Evolutionary conservation across 2,329 filamentous ascomycete species (phyloP).

Genomic region (Cordyceps cateniannulata): DNA sequence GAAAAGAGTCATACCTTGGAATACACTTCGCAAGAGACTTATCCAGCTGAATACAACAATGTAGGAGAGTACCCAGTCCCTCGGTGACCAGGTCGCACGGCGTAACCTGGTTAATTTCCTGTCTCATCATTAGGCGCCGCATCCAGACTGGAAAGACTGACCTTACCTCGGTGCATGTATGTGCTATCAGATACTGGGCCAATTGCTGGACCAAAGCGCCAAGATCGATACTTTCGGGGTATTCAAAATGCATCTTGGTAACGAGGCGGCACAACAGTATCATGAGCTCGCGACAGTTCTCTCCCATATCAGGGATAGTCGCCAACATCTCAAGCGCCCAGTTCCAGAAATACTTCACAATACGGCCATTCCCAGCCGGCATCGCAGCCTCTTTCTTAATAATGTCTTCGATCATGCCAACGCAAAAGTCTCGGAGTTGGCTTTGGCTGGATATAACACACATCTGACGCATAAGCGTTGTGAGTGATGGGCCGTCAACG

Average conservation of each 20-base stretch:
- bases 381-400: slow-evolving; percentile 13
- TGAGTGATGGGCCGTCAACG: slow-evolving; percentile 18
- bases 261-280: slow-evolving; percentile 35
- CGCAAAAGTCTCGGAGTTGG: slow-evolving; percentile 24
- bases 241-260: slow-evolving; percentile 23
- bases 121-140: neutral
- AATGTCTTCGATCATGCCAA: slow-evolving; percentile 27
- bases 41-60: slow-evolving; percentile 26
- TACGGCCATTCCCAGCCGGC: neutral
- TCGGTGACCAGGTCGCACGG: slow-evolving; percentile 23
- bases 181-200: slow-evolving; percentile 20
- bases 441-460: slow-evolving; percentile 23
- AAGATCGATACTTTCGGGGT: slow-evolving; percentile 25
- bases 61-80: slow-evolving; percentile 25
- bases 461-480: slow-evolving; percentile 18
- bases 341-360: slow-evolving; percentile 25
- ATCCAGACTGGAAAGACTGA: neutral
- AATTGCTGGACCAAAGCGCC: slow-evolving; percentile 23
- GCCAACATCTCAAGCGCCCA: slow-evolving; percentile 29
- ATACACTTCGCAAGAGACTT: slow-evolving; percentile 19
- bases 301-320: slow-evolving; percentile 23
- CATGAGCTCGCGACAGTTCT: slow-evolving; percentile 41
- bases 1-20: slow-evolving; percentile 21
- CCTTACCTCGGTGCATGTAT: slow-evolving; percentile 35
- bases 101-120: slow-evolving; percentile 23